phyloP scores from a whole-genome alignment of 768 basidiomycete species.

The Mycena vulgaris region DNA sequence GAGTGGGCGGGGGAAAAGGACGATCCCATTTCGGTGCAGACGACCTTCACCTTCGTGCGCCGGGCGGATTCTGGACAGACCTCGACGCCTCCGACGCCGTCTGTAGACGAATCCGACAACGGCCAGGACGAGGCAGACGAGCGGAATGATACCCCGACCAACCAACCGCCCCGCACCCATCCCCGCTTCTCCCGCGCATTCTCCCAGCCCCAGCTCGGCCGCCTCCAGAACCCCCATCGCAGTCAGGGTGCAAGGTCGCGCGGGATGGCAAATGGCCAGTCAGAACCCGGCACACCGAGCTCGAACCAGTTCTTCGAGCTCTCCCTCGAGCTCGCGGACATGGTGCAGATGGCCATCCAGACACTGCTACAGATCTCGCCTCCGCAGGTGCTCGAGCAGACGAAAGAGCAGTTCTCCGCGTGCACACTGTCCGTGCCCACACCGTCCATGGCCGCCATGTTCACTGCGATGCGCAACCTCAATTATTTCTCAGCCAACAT shows the following conservation, averaged over 20 bases:
- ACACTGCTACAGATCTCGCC: constrained; percentile 93
- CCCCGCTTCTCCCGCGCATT: constrained; percentile 83
- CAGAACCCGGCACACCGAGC: constrained; percentile 37
- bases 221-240: constrained; percentile 79
- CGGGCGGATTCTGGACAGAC: constrained; percentile 10
- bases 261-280: constrained; percentile 12
- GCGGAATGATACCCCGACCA: constrained; percentile 37
- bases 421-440: constrained; percentile 91
- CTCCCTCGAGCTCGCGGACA: constrained; percentile 91
- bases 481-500: constrained; percentile 95
- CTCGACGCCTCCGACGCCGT: constrained; percentile 24
- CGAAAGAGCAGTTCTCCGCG: constrained; percentile 93
- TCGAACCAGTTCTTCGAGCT: constrained; percentile 71
- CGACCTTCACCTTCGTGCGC: constrained; percentile 34
- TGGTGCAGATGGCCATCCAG: constrained; percentile 91
- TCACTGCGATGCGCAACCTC: constrained; percentile 93
- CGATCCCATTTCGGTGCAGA: background rate
- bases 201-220: constrained; percentile 87
- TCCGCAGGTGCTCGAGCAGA: constrained; percentile 91
- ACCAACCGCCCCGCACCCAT: constrained; percentile 32
- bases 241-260: constrained; percentile 25
- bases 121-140: constrained; percentile 43
- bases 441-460: constrained; percentile 88
- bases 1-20: constrained; percentile 16
- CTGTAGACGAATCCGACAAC: constrained; percentile 57